Conservation (phyloP, 371 early-diverging fungal genomes). For the Mucor sp. region DNA sequence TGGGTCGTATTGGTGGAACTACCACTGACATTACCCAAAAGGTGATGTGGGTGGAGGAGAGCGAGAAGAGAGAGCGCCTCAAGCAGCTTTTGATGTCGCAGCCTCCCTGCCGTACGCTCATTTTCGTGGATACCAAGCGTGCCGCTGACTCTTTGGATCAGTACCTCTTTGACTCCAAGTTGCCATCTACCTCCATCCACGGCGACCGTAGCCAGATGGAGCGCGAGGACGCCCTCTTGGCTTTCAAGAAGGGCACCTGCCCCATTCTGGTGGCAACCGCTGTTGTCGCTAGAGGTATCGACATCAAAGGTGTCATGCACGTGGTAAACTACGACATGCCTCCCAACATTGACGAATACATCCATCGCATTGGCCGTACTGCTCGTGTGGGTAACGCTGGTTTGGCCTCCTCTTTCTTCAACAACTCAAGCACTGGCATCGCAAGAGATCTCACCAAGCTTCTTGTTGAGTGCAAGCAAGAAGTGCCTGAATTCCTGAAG, state of each 20-base stretch:
- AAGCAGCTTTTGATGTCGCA: constrained; percentile 31
- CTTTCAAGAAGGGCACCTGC: constrained; percentile 75
- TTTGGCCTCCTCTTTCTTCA: constrained; percentile 76
- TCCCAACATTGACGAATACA: constrained; percentile 78
- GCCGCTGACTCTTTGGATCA: constrained; percentile 77
- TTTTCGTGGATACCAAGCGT: constrained; percentile 86
- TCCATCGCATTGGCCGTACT: constrained; percentile 83
- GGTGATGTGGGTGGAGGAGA: constrained; percentile 52
- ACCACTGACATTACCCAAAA: constrained; percentile 55
- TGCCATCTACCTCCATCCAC: constrained; percentile 74
- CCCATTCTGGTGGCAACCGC: constrained; percentile 93
- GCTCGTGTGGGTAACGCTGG: constrained; percentile 79
- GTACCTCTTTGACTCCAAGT: constrained; percentile 62
- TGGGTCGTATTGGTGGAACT: constrained; percentile 60
- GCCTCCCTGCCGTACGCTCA: constrained; percentile 65
- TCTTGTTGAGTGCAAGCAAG: constrained; percentile 81
- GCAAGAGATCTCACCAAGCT: constrained; percentile 72
- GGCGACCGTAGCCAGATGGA: constrained; percentile 81
- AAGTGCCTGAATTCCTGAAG: constrained; percentile 73
- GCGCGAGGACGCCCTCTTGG: constrained; percentile 76
- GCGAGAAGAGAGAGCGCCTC: constrained; percentile 44
- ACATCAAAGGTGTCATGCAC: constrained; percentile 82
- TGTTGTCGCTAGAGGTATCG: constrained; percentile 92
- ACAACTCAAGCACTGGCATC: constrained; percentile 45
- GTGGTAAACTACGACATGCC: constrained; percentile 88